Evolutionary conservation across 1,284 basidiomycete species (phyloP).

Genomic region (Hypsizygus ulmarius): DNA sequence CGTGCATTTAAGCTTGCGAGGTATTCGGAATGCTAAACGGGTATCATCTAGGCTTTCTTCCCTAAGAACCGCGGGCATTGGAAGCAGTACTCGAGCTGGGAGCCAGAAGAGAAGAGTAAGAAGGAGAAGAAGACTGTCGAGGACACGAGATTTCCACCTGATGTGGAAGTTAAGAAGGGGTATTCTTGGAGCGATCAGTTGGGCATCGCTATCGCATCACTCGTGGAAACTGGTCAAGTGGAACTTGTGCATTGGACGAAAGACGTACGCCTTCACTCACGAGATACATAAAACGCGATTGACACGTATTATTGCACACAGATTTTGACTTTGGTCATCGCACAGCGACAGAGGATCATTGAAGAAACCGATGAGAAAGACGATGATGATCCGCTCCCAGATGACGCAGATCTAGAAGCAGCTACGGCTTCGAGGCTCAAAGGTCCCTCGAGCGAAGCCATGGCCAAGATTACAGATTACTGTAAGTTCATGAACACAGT

Average conservation of each 20-base stretch:
- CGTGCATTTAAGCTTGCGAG: constrained; percentile 13
- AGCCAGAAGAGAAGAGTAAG: constrained; percentile 60
- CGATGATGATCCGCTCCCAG: constrained; percentile 36
- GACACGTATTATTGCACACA: constrained; percentile 30
- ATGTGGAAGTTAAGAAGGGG: constrained; percentile 84
- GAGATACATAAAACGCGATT: constrained; percentile 8
- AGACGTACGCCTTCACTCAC: constrained; percentile 51
- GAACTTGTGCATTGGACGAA: constrained; percentile 78
- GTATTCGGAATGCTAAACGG: constrained; percentile 14
- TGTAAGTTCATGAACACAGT: constrained; percentile 45
- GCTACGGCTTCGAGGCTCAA: constrained; percentile 35
- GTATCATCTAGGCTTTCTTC: constrained; percentile 68
- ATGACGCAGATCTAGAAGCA: constrained; percentile 46
- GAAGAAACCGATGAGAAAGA: constrained; percentile 62
- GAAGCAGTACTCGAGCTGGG: constrained; percentile 82
- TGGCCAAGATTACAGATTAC: constrained; percentile 73
- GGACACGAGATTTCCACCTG: constrained; percentile 52
- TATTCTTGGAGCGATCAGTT: constrained; percentile 89
- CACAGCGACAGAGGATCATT: constrained; percentile 66
- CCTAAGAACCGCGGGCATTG: constrained; percentile 85
- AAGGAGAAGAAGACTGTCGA: constrained; percentile 40
- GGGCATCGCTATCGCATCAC: constrained; percentile 76
- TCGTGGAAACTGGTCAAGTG: constrained; percentile 65
- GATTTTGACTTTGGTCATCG: constrained; percentile 69
- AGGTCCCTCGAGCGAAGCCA: constrained; percentile 66